Percentiles rank a stretch among this genome's conserved stretches.
Conservation (phyloP, 345 rosid genomes). For the Citrus trifoliata region DNA sequence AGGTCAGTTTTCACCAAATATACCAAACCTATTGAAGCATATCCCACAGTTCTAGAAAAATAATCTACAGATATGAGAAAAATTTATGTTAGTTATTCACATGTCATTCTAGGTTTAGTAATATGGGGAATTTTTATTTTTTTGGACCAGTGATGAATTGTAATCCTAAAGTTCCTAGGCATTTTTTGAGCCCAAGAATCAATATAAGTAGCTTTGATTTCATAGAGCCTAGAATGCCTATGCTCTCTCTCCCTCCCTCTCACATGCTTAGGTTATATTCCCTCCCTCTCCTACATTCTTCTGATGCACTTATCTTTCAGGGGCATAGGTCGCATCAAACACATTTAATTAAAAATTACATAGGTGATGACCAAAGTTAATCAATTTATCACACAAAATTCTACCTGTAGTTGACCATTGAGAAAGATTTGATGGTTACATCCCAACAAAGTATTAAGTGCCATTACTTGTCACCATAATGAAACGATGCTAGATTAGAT, state of each 20-base stretch:
- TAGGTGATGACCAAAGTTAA: not conserved
- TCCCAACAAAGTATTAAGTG: not conserved
- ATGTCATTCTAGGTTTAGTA: not conserved
- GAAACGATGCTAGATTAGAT: not conserved
- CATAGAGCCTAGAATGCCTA: no score
- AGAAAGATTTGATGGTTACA: not conserved
- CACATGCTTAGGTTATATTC: not conserved
- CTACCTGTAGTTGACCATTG: not conserved
- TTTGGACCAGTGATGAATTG: not conserved
- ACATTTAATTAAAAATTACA: not conserved
- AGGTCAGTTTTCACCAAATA: not conserved
- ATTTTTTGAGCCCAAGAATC: not conserved
- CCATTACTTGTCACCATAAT: not conserved
- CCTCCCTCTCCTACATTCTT: not conserved
- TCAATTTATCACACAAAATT: not conserved
- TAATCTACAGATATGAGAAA: not conserved
- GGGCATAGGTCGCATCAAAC: not conserved
- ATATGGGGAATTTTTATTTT: not conserved
- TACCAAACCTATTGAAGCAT: not conserved
- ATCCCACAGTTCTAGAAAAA: not conserved
- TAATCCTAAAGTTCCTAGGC: not conserved
- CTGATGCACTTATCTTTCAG: not conserved
- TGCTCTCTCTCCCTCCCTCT: not conserved
- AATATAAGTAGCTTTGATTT: not conserved
- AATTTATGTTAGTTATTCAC: not conserved